Percentiles rank a stretch among this genome's conserved stretches.
These are phyloP conservation scores for Deuterostichococcus epilithicus DNA, from an alignment of 139 green algal species.

Conservation along the genomic window DNA sequence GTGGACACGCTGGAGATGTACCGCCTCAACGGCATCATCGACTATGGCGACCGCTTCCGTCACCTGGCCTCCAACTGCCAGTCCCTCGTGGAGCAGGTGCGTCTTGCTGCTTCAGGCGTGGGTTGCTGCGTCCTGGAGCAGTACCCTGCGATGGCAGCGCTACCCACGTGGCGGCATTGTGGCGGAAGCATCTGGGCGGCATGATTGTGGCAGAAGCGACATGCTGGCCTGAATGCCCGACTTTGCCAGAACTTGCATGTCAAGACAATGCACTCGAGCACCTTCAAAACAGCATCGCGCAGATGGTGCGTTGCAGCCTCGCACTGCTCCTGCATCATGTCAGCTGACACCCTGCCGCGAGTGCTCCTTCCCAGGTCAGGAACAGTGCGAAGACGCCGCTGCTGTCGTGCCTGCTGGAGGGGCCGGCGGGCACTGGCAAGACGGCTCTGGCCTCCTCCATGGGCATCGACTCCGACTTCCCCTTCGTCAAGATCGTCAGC, in stretches of 20 bases:
- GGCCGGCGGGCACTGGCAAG: conserved; percentile 82
- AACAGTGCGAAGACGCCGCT: conserved; percentile 62
- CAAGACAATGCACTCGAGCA: too few relatives aligned
- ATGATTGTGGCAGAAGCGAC: too few relatives aligned
- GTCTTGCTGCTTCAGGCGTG: background rate
- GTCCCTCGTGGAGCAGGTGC: conserved; percentile 46
- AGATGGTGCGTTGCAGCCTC: too few relatives aligned
- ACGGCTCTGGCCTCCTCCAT: conserved; percentile 88
- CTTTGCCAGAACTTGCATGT: too few relatives aligned
- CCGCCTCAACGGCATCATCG: conserved; percentile 87
- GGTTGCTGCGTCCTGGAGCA: background rate
- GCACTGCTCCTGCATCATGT: too few relatives aligned
- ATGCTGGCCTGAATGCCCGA: too few relatives aligned
- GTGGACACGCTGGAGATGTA: conserved; percentile 79
- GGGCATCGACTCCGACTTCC: conserved; percentile 82
- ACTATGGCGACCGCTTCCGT: conserved; percentile 67
- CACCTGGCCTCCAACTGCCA: conserved; percentile 67
- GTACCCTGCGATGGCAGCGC: too few relatives aligned
- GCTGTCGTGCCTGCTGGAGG: conserved; percentile 86
- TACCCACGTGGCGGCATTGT: too few relatives aligned
- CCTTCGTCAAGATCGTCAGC: conserved; percentile 89
- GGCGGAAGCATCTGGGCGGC: too few relatives aligned
- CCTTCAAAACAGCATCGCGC: too few relatives aligned
- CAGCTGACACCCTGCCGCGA: background rate
- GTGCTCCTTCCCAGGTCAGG: background rate